Evolutionary conservation across 106 monocot species (phyloP).

Genomic region (Alisma plantagoaquatica): DNA sequence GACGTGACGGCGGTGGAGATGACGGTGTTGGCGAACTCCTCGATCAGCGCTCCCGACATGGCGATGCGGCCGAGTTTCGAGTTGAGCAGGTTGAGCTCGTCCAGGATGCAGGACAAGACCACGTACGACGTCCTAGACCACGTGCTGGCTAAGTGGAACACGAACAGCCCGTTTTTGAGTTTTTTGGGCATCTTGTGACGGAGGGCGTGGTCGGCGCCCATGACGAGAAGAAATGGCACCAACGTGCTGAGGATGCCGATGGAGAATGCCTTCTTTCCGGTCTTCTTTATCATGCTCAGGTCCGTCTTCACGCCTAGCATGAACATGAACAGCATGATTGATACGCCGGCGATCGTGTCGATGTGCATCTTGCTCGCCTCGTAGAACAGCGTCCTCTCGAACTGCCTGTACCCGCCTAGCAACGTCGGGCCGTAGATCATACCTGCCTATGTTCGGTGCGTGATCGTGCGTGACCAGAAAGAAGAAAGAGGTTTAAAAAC

Average conservation of each 20-base stretch:
- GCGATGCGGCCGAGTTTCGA: too few relatives aligned
- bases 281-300: neutral
- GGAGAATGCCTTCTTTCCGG: slow-evolving; percentile 4
- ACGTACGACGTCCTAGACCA: neutral
- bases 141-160: neutral
- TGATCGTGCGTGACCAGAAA: neutral
- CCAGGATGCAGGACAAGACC: neutral
- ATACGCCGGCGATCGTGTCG: neutral
- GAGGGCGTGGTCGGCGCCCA: neutral
- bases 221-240: neutral
- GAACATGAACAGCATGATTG: slow-evolving; percentile 1
- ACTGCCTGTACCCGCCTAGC: neutral
- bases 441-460: neutral
- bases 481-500: neutral
- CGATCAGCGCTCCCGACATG: too few relatives aligned
- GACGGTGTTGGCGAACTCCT: neutral
- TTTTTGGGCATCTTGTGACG: neutral
- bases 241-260: neutral
- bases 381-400: neutral
- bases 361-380: neutral
- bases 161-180: neutral
- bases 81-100: slow-evolving; percentile 13
- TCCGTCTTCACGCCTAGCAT: slow-evolving; percentile 12
- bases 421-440: neutral
- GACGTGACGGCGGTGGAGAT: neutral